Evolutionary conservation across 148 eudicot species (phyloP).

Genomic region (Agrostemma githago): DNA sequence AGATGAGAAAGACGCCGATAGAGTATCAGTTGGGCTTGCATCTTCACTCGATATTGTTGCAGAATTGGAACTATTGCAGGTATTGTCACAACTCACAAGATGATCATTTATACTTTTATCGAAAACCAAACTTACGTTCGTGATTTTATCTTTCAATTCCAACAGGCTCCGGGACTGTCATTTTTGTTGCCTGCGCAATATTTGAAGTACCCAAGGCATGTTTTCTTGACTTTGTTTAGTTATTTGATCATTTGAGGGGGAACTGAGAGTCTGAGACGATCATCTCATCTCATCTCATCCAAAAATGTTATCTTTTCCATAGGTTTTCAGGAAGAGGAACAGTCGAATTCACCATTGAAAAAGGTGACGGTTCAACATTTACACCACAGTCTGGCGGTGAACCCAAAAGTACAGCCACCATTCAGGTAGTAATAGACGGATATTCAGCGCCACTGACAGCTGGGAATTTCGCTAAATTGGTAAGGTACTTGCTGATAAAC

Average conservation of each 20-base stretch:
- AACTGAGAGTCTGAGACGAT: not conserved
- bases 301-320: conserved; percentile 6
- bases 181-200: conserved; percentile 84
- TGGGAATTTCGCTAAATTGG: conserved; percentile 95
- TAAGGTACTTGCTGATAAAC: conserved; percentile 63
- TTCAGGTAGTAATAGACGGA: conserved; percentile 90
- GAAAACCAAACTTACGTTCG: not conserved
- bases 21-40: conserved; percentile 80
- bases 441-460: conserved; percentile 94
- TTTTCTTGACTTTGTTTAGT: conserved; percentile 18
- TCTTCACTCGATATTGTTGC: conserved; percentile 84
- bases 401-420: conserved; percentile 54
- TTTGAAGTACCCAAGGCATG: conserved; percentile 79
- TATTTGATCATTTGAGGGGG: not conserved
- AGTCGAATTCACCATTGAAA: conserved; percentile 73
- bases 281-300: not conserved
- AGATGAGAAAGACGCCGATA: conserved; percentile 82
- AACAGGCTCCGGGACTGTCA: conserved; percentile 94
- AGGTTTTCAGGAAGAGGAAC: conserved; percentile 80
- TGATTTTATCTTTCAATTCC: conserved; percentile 15
- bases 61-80: conserved; percentile 88
- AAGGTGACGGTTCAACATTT: conserved; percentile 79
- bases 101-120: no score
- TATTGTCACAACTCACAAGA: conserved; percentile 17
- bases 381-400: conserved; percentile 76